Percentiles rank a stretch among this genome's conserved stretches.
Conservation (phyloP, 176 grass and related monocot genomes). For the Hordeum marinum region DNA sequence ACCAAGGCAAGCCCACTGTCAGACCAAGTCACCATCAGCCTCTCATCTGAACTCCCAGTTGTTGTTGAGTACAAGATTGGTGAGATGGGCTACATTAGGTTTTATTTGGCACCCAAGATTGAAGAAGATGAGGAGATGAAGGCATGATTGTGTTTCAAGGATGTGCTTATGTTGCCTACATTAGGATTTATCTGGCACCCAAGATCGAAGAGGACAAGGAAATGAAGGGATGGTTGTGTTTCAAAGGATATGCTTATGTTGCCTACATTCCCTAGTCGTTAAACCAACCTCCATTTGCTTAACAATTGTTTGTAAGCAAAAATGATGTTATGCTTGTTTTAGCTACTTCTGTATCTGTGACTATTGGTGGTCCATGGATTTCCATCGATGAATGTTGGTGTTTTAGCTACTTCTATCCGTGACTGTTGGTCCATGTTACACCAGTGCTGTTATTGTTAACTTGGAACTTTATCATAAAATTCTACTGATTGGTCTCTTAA, state of each 20-base stretch:
- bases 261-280: not conserved
- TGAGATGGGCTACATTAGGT: slow-evolving; percentile 89
- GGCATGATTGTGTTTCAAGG: slow-evolving; percentile 12
- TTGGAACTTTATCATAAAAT: not conserved
- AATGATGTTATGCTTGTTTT: slow-evolving; percentile 18
- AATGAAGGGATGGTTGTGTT: slow-evolving; percentile 42
- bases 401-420: not conserved
- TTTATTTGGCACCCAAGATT: slow-evolving; percentile 82
- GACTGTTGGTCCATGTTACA: not conserved
- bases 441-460: not conserved
- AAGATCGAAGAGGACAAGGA: slow-evolving; percentile 92
- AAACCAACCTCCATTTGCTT: not conserved
- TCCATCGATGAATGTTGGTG: not conserved
- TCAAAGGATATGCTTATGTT: not conserved
- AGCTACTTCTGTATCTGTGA: slow-evolving; percentile 21
- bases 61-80: slow-evolving; percentile 94
- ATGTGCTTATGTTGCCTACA: not conserved
- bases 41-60: slow-evolving; percentile 80
- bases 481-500: not conserved
- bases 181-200: slow-evolving; percentile 51
- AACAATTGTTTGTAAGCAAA: not conserved
- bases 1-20: slow-evolving; percentile 79
- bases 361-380: slow-evolving; percentile 25
- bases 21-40: slow-evolving; percentile 67
- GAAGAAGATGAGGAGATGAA: slow-evolving; percentile 96